Base-by-base conservation (phyloP, 805 yeast genomes). In the Saccharomycopsis schoenii region DNA sequence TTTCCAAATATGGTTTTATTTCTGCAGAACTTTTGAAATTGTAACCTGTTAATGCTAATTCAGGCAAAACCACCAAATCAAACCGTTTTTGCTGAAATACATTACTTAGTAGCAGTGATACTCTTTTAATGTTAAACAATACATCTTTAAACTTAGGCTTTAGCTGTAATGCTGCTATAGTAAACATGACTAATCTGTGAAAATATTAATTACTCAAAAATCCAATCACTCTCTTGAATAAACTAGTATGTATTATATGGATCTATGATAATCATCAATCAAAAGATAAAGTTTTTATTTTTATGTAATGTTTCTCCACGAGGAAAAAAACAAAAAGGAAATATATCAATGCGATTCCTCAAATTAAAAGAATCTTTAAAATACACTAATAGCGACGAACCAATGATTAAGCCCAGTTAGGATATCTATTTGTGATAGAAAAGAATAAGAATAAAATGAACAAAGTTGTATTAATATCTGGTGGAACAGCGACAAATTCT, bases 401-500 rank as follows among this genome's bases (percentile, higher is more conserved):
- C 41, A 12, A 11, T 3, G 15, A 37, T 37, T 14, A 37, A 37
- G 12, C 3, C 15, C 4, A 37, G 41, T 14, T 5, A 37, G 11
- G 6, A 37, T 14, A 37, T 37, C 15, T 14, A 12, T 47, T 24
- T 15, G 12, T 47, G 34, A 10, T 3, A 43, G 14, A 10, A 21
- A 19, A 6, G n/a, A 21, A 24, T 21, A 24, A 14, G 21, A 24
- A 2, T 42, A 6, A 6, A 14, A 47, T 47, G 52, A 11, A 25
- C 21, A 47, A 24, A 47, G 21, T 47, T 24, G 15, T 14, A 15
- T 14, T 63, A 24, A 57, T 88, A n/a, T 84, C 90, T 4, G 96
- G 96, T 1, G 96, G 96, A 1, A 86, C 93, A 0, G 97, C 97
- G 21, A 87, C 97, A 1, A 92, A 92, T 70, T 84, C 85, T 10